Base-by-base conservation (phyloP, 2,329 filamentous ascomycete species). In the Tolypocladium nubicola region DNA sequence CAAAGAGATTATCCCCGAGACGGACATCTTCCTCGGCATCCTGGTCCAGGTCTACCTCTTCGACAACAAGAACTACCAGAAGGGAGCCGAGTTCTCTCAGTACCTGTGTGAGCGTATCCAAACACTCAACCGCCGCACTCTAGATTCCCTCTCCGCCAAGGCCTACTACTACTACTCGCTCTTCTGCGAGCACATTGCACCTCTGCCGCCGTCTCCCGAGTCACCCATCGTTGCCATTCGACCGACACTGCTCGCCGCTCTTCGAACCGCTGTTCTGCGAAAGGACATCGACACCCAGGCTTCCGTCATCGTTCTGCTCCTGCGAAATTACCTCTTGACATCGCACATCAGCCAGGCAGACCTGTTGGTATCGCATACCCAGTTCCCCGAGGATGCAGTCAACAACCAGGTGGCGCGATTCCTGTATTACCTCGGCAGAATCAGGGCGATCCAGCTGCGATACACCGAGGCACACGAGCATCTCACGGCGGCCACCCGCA, bases 371-470 rank as follows among this genome's bases (percentile, higher is more conserved):
- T 93, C 90, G 38, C 94, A 99, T 75, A 96, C 94, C 37, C 87
- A 94, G 70, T 97, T 99, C 73, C 94, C 94, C 7, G 83, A 92
- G 61, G 90, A 90, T 67, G 94, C 94, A 5, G 90, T 92, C 63
- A 99, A 97, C 78, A 99, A 97, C 73, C 94, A 99, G 76, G 92
- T 99, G 63, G 95, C 94, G 61, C 86, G 94, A 60, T 99, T 96
- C 77, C 80, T 97, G 58, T 99, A 96, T 81, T 99, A 99, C 73
- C 84, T 99, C 14, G 94, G 94, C 60, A 90, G 93, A 64, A 97
- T 97, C 74, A 88, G 94, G 61, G 91, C 94, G 56, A 96, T 97
- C 66, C 94, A 99, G 77, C 82, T 99, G 63, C 88, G 89, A 64
- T 99, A 99, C 77, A 97, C 94, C 10, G 93, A 97, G 71, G 94